phyloP scores from a whole-genome alignment of 177 flowering plant genomes.

The Vitis hybrid region DNA sequence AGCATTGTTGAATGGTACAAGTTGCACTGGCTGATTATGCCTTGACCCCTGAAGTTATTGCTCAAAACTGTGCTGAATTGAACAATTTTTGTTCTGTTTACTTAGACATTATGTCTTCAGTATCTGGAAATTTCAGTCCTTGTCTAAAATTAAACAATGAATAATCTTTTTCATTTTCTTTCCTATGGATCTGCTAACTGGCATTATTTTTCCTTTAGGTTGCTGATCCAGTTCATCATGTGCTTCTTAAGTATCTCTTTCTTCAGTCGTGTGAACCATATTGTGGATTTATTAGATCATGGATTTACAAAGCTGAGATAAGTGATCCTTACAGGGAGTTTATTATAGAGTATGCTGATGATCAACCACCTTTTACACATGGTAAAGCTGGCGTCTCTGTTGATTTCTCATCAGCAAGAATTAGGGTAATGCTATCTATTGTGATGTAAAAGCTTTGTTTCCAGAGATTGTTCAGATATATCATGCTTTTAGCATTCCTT shows the following conservation, averaged over 20 bases:
- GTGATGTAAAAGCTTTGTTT: slow-evolving; percentile 3
- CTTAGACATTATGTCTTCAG: too few relatives aligned
- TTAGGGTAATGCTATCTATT: slow-evolving; percentile 49
- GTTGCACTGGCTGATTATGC: too few relatives aligned
- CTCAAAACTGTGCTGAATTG: too few relatives aligned
- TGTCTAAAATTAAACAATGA: too few relatives aligned
- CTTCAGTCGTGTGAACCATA: slow-evolving; percentile 82
- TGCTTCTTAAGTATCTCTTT: slow-evolving; percentile 74
- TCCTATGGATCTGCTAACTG: neutral
- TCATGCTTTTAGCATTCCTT: slow-evolving; percentile 4
- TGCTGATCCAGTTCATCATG: slow-evolving; percentile 73
- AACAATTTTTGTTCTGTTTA: too few relatives aligned
- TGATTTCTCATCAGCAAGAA: slow-evolving; percentile 37
- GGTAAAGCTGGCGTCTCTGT: slow-evolving; percentile 32
- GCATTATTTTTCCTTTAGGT: slow-evolving; percentile 44
- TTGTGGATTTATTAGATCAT: slow-evolving; percentile 72
- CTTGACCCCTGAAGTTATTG: too few relatives aligned
- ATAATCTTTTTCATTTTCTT: neutral
- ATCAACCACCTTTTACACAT: slow-evolving; percentile 20
- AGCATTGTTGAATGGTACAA: too few relatives aligned
- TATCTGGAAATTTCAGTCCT: too few relatives aligned
- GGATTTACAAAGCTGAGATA: slow-evolving; percentile 83
- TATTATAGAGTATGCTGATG: slow-evolving; percentile 46
- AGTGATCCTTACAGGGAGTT: slow-evolving; percentile 86
- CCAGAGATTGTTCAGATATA: neutral